phyloP scores from a whole-genome alignment of 352 stramenopile species.

The Pythium biforme region DNA sequence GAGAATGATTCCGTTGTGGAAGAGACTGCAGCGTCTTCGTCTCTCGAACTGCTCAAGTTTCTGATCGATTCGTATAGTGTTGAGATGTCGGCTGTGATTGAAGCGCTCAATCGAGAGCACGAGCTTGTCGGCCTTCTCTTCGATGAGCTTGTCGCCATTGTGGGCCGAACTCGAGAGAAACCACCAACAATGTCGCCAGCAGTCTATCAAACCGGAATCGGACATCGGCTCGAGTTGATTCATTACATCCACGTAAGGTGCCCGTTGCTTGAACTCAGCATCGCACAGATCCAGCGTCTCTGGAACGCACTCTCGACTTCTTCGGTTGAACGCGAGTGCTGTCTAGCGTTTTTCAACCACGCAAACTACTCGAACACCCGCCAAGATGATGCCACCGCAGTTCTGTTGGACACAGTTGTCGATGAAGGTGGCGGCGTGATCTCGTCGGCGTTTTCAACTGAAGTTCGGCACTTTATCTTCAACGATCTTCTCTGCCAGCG shows the following conservation, averaged over 20 bases:
- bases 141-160: constrained; percentile 82
- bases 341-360: constrained; percentile 84
- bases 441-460: constrained; percentile 69
- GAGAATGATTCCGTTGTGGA: constrained; percentile 23
- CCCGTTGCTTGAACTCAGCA: constrained; percentile 66
- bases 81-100: constrained; percentile 63
- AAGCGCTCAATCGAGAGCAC: constrained; percentile 73
- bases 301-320: constrained; percentile 78
- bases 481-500: constrained; percentile 78
- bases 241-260: constrained; percentile 86
- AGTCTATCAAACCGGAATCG: constrained; percentile 71
- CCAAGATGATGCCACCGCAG: neutral
- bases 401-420: constrained; percentile 17
- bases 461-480: constrained; percentile 83
- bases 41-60: constrained; percentile 83
- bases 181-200: constrained; percentile 17
- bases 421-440: constrained; percentile 37
- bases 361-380: constrained; percentile 33
- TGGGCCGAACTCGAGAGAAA: constrained; percentile 52
- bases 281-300: constrained; percentile 71
- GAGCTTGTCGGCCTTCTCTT: constrained; percentile 75
- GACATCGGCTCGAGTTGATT: constrained; percentile 83
- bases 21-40: constrained; percentile 57
- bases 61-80: constrained; percentile 83
- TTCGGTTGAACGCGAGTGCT: constrained; percentile 74